Evolutionary conservation across 1,284 basidiomycete genomes (phyloP).

Genomic region (Fomitiporia mediterranea): DNA sequence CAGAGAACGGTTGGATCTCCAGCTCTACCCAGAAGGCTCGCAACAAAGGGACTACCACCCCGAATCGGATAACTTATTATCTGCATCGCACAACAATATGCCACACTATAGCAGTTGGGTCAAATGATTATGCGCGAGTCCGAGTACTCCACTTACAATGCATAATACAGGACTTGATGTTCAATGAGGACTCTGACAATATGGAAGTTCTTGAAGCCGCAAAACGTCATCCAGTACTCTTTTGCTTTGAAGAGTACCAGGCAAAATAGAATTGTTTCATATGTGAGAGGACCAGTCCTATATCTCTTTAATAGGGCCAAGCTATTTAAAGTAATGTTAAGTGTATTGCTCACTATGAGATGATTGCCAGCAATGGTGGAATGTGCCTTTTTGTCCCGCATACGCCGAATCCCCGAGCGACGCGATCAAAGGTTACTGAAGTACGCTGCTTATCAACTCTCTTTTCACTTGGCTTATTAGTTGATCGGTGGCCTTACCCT

Average conservation of each 20-base stretch:
- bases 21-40: too few species aligned
- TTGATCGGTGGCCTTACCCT: not conserved
- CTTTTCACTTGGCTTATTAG: not conserved
- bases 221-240: constrained; percentile 1
- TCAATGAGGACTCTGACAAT: constrained; percentile 7
- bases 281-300: constrained; percentile 1
- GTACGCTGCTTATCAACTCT: not conserved
- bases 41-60: too few species aligned
- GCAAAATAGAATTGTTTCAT: constrained; percentile 3
- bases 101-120: too few species aligned
- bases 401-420: not conserved
- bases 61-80: too few species aligned
- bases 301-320: not conserved
- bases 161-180: constrained; percentile 9
- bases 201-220: not conserved
- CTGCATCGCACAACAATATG: too few species aligned
- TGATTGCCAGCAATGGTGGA: not conserved
- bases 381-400: not conserved
- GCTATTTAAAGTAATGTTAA: too few species aligned
- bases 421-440: not conserved
- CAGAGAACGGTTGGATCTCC: too few species aligned
- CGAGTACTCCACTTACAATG: constrained; percentile 11
- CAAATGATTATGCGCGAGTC: too few species aligned
- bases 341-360: not conserved
- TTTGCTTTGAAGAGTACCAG: not conserved